Percentiles rank a stretch among this genome's conserved stretches.
Conservation (phyloP, 768 basidiomycete species). For the Lactarius trivialis region DNA sequence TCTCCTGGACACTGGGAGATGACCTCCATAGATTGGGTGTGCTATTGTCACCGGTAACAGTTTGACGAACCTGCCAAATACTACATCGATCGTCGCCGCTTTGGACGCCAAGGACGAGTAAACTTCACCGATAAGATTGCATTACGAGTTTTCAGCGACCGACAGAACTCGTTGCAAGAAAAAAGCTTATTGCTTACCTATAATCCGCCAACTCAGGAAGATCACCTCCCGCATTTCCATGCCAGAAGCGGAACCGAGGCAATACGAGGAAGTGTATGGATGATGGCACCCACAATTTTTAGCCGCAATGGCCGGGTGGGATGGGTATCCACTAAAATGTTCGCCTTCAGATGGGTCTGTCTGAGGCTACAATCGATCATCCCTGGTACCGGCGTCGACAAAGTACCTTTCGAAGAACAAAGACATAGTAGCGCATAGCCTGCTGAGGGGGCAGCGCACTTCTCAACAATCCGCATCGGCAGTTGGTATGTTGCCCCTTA, state of each 20-base stretch:
- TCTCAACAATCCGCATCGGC: neutral
- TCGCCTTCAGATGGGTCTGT: neutral
- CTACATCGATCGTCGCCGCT: neutral
- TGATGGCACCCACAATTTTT: neutral
- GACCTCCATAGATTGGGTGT: neutral
- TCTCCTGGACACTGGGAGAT: neutral
- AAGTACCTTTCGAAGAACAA: neutral
- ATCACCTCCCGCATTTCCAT: neutral
- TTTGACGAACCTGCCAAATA: neutral
- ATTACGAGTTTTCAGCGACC: too few species aligned
- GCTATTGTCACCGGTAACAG: neutral
- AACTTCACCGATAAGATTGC: neutral
- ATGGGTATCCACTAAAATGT: neutral
- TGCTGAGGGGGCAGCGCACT: neutral
- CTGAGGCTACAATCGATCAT: neutral
- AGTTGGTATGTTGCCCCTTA: neutral
- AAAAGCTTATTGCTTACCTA: neutral
- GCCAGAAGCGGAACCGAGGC: neutral
- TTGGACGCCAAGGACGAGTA: neutral
- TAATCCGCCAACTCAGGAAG: neutral
- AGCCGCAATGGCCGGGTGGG: neutral
- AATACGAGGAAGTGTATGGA: neutral
- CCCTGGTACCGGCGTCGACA: neutral
- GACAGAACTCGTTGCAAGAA: neutral
- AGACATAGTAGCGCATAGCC: neutral